Evolutionary conservation across 2,329 filamentous ascomycete genomes (phyloP).

Genomic region (Ophiobolus disseminans): DNA sequence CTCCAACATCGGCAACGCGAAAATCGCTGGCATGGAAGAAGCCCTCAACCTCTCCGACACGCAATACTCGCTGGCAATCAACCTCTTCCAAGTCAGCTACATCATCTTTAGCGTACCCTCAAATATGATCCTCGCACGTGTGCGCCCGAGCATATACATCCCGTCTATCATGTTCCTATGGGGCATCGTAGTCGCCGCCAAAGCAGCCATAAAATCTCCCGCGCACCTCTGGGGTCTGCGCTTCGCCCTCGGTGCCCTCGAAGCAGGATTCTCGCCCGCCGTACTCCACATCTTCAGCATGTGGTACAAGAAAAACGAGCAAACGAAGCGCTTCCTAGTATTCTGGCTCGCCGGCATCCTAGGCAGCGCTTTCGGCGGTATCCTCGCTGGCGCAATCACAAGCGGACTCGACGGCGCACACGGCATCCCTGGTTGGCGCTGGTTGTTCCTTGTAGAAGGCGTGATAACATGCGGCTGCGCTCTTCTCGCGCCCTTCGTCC

Average conservation of each 20-base stretch:
- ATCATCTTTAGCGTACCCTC: constrained; percentile 58
- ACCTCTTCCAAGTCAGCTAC: constrained; percentile 66
- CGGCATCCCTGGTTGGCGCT: constrained; percentile 41
- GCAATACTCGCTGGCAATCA: constrained; percentile 60
- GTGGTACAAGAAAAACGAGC: constrained; percentile 9
- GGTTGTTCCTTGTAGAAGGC: constrained; percentile 22
- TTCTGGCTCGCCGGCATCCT: constrained; percentile 12
- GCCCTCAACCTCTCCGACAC: constrained; percentile 22
- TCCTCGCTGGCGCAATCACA: constrained; percentile 18
- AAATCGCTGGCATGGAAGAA: constrained; percentile 41
- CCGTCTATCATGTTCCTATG: constrained; percentile 14
- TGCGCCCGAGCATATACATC: constrained; percentile 11
- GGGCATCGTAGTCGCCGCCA: constrained; percentile 47
- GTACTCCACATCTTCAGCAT: constrained; percentile 11
- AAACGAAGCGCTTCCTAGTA: constrained; percentile 9
- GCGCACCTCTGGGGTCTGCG: constrained; percentile 8
- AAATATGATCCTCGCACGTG: constrained; percentile 7
- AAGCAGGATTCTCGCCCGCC: constrained; percentile 8
- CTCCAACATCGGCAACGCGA: constrained; percentile 44
- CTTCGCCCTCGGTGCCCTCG: constrained; percentile 7
- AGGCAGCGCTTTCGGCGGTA: constrained; percentile 15
- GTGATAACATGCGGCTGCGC: constrained; percentile 15
- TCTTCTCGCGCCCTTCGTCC: constrained; percentile 52
- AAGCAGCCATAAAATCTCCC: constrained; percentile 51
- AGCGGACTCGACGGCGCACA: constrained; percentile 29